Conservation (phyloP, 2,329 filamentous ascomycete species). For the Leptographium wingfieldii region DNA sequence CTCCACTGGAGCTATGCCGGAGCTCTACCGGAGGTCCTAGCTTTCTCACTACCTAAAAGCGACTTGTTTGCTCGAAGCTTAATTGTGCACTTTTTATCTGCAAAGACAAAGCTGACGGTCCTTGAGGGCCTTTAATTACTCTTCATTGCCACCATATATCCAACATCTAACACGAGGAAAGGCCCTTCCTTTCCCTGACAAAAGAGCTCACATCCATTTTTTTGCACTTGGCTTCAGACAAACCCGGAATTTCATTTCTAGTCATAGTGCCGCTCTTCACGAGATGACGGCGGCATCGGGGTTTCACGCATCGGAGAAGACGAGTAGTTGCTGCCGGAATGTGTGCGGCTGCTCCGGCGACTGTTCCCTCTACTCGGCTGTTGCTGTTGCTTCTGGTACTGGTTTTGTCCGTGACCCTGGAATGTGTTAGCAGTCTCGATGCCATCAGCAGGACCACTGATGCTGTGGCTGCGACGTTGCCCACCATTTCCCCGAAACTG, state of each 20-base stretch:
- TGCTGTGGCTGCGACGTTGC: neutral
- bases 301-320: neutral
- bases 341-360: neutral
- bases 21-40: neutral
- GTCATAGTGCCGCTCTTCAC: neutral
- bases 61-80: neutral
- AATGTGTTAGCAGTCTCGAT: neutral
- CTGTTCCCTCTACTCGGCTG: neutral
- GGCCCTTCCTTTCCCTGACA: too few relatives aligned
- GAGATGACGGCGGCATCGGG: neutral
- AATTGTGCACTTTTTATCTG: neutral
- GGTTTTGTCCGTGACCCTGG: neutral
- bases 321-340: neutral
- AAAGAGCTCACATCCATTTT: too few relatives aligned
- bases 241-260: neutral
- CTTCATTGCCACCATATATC: neutral
- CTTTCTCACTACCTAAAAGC: neutral
- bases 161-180: neutral
- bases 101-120: neutral
- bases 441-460: neutral
- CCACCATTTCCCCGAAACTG: neutral
- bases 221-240: neutral
- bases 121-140: neutral
- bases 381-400: neutral
- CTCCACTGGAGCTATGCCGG: neutral